These are phyloP conservation scores for Punica granatum DNA, from an alignment of 345 rosid species.

Conservation along the genomic window DNA sequence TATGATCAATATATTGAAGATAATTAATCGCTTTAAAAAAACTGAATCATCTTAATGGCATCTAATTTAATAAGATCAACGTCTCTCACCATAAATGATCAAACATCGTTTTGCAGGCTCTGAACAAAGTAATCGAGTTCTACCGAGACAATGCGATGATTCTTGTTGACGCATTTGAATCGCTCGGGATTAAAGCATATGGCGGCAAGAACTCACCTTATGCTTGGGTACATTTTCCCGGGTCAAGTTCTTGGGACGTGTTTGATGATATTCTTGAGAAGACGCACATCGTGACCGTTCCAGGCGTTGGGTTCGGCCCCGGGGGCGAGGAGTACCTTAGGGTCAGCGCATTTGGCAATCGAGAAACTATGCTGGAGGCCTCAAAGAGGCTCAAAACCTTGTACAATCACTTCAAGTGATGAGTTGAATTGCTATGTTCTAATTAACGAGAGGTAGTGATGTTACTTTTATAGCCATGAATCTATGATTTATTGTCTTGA, in stretches of 20 bases:
- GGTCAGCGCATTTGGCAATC: conserved; percentile 61
- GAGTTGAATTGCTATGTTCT: background rate
- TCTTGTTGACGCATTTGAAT: conserved; percentile 37
- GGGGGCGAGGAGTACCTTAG: conserved; percentile 69
- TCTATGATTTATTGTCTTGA: no score
- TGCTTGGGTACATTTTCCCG: conserved; percentile 63
- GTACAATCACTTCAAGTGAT: background rate
- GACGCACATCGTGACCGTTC: conserved; percentile 57
- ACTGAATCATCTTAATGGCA: no score
- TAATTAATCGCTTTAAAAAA: no score
- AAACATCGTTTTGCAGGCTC: conserved; percentile 21
- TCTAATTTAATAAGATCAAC: no score
- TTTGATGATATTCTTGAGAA: conserved; percentile 65
- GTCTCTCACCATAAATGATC: no score
- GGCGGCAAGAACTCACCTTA: conserved; percentile 80
- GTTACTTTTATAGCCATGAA: no score
- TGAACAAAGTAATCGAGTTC: conserved; percentile 29
- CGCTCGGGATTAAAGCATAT: conserved; percentile 42
- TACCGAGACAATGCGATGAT: conserved; percentile 62
- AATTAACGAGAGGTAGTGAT: no score
- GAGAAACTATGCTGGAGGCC: conserved; percentile 49
- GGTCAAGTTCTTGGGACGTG: conserved; percentile 62
- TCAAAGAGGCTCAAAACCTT: conserved; percentile 37
- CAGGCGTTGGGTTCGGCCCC: conserved; percentile 78
- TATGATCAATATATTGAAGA: no score